A percentile compares a stretch with the other conserved stretches of the same genome.
These are phyloP conservation scores for Geosmithia morbida DNA, from an alignment of 2,329 filamentous ascomycete genomes.

Conservation along the genomic window DNA sequence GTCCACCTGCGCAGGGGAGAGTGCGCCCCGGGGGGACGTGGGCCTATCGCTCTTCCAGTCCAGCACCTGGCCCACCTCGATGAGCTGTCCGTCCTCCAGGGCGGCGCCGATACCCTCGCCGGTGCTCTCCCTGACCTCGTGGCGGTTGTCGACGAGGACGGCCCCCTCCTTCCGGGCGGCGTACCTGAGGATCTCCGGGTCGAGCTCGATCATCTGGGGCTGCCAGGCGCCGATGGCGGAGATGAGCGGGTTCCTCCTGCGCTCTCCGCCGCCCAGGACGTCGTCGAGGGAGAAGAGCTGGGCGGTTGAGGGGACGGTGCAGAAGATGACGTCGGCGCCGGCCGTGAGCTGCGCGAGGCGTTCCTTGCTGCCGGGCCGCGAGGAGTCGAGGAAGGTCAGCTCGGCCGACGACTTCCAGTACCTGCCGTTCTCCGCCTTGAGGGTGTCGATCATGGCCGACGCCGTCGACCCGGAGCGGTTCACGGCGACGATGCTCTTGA, in stretches of 20 bases:
- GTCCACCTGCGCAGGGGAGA: slow-evolving; percentile 17
- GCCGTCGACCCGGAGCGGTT: slow-evolving; percentile 14
- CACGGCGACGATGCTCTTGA: slow-evolving; percentile 14
- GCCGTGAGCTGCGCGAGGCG: slow-evolving; percentile 6
- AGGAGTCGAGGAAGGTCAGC: not conserved
- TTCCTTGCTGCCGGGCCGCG: not conserved
- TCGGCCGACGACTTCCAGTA: slow-evolving; percentile 3
- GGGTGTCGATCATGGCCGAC: slow-evolving; percentile 7
- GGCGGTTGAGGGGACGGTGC: slow-evolving; percentile 14
- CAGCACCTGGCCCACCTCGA: slow-evolving; percentile 40
- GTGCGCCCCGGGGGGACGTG: not conserved
- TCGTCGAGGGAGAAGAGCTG: slow-evolving; percentile 11
- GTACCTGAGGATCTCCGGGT: slow-evolving; percentile 11
- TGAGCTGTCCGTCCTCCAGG: slow-evolving; percentile 7
- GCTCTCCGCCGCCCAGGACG: slow-evolving; percentile 7
- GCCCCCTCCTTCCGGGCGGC: slow-evolving; percentile 5
- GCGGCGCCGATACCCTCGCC: slow-evolving; percentile 15
- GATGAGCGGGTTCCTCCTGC: slow-evolving; percentile 9
- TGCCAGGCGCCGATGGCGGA: slow-evolving; percentile 16
- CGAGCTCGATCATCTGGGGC: slow-evolving; percentile 17
- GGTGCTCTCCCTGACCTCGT: slow-evolving; percentile 9
- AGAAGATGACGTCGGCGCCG: slow-evolving; percentile 14
- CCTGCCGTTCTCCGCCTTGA: slow-evolving; percentile 3
- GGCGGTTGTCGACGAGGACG: slow-evolving; percentile 1
- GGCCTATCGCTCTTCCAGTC: slow-evolving; percentile 33